Conservation (phyloP, 2,329 filamentous ascomycete species). For the Paraconiothyrium sp. region DNA sequence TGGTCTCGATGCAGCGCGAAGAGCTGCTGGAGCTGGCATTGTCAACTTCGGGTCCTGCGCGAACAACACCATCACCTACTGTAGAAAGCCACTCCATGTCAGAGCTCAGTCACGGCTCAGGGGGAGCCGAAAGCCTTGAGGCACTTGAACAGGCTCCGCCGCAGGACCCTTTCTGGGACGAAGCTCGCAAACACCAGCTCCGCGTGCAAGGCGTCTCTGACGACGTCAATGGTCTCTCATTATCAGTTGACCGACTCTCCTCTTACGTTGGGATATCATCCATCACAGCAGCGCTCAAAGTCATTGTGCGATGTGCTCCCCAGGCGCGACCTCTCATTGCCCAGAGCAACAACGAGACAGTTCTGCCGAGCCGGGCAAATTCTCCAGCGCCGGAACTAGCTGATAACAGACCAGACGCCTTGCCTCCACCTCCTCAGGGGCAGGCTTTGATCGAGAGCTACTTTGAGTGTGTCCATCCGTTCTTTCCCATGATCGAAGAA, state of each 20-base stretch:
- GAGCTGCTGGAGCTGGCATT: conserved; percentile 58
- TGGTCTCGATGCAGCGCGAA: conserved; percentile 53
- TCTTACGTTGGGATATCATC: conserved; percentile 79
- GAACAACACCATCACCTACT: conserved; percentile 45
- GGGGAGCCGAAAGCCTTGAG: conserved; percentile 63
- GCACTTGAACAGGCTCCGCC: conserved; percentile 75
- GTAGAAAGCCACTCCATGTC: conserved; percentile 44
- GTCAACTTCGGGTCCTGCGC: conserved; percentile 49
- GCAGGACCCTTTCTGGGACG: conserved; percentile 72
- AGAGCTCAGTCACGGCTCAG: conserved; percentile 52
- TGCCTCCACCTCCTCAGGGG: conserved; percentile 69
- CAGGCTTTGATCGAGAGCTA: conserved; percentile 78
- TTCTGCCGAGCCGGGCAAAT: conserved; percentile 46
- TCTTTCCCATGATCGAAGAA: conserved; percentile 79
- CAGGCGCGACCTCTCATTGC: conserved; percentile 59
- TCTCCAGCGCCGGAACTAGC: conserved; percentile 48
- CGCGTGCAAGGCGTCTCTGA: conserved; percentile 67
- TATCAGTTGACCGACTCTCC: conserved; percentile 67
- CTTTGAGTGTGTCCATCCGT: conserved; percentile 76
- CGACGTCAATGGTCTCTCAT: conserved; percentile 74
- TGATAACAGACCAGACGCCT: conserved; percentile 52
- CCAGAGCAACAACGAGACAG: conserved; percentile 51
- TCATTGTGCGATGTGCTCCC: conserved; percentile 69
- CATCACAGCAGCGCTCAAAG: conserved; percentile 77
- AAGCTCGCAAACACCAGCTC: conserved; percentile 59